These are phyloP conservation scores for Zygosaccharomyces bailii DNA, from an alignment of 805 yeast species.

Conservation along the genomic window DNA sequence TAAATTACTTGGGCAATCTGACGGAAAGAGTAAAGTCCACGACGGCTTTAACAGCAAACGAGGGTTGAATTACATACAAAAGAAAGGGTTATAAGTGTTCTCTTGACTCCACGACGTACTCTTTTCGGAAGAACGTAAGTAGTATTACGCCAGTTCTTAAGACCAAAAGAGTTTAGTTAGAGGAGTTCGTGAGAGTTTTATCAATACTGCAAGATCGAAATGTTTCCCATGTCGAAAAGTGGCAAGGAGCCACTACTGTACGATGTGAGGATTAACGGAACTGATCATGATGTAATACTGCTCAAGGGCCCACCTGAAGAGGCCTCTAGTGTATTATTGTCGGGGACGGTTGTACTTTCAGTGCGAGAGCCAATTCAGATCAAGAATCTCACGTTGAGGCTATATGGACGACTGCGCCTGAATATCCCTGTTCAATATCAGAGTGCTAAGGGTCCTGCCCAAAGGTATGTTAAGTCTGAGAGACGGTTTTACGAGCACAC, in stretches of 20 bases:
- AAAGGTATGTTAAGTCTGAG: constrained; percentile 52
- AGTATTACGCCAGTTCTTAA: background rate
- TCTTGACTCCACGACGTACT: background rate
- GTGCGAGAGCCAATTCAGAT: constrained; percentile 71
- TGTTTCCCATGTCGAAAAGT: constrained; percentile 23
- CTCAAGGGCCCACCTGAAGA: constrained; percentile 74
- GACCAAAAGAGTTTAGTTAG: background rate
- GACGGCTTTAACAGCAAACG: constrained; percentile 4
- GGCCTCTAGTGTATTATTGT: constrained; percentile 69
- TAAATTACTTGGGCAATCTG: background rate
- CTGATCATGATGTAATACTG: constrained; percentile 75
- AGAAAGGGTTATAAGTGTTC: background rate
- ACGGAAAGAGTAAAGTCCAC: constrained; percentile 8
- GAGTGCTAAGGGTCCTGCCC: constrained; percentile 43
- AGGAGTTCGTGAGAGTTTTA: background rate
- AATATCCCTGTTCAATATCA: constrained; percentile 58
- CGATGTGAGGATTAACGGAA: constrained; percentile 57
- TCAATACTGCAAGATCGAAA: background rate
- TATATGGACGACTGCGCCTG: constrained; percentile 64
- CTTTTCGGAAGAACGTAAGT: background rate
- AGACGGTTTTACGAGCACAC: constrained; percentile 67
- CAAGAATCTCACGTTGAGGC: constrained; percentile 57
- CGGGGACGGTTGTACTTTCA: constrained; percentile 76
- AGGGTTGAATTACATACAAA: background rate
- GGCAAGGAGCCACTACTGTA: constrained; percentile 37